A percentile compares a stretch with the other conserved stretches of the same genome.
phyloP scores from a whole-genome alignment of 371 early-diverging fungal species.

The Rhizopus sp. region DNA sequence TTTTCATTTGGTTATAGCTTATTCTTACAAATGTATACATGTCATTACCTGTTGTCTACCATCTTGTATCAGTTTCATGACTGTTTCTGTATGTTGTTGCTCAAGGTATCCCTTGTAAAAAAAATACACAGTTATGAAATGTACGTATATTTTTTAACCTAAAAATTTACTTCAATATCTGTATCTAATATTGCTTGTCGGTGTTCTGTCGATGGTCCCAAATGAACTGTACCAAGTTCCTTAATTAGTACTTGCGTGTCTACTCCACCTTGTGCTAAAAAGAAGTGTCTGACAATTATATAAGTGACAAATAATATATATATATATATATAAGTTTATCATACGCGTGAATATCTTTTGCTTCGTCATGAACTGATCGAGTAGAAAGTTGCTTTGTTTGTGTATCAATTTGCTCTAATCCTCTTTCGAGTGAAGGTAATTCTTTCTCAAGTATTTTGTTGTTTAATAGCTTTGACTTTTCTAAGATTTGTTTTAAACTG shows the following conservation, averaged over 20 bases:
- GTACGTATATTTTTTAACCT: background rate
- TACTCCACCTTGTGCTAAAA: constrained; percentile 48
- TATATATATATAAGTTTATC: background rate
- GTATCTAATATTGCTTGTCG: constrained; percentile 50
- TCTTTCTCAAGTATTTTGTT: constrained; percentile 32
- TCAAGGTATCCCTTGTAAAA: constrained; percentile 27
- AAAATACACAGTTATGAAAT: background rate
- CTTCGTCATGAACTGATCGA: constrained; percentile 20
- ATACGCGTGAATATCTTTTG: constrained; percentile 43
- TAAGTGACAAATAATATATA: background rate
- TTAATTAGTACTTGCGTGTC: constrained; percentile 45
- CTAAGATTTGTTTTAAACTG: constrained; percentile 39
- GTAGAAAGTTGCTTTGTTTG: constrained; percentile 36
- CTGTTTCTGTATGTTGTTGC: constrained; percentile 29
- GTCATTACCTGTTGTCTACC: constrained; percentile 38
- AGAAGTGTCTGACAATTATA: constrained; percentile 35
- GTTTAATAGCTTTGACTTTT: constrained; percentile 37
- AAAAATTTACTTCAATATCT: constrained; percentile 33
- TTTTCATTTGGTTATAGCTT: background rate
- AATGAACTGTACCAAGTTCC: constrained; percentile 45
- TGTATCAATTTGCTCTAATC: constrained; percentile 41
- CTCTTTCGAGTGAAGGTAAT: constrained; percentile 43
- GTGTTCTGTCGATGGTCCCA: constrained; percentile 36
- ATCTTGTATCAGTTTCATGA: constrained; percentile 34
- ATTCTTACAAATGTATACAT: background rate